Percentiles rank a stretch among this genome's conserved stretches.
These are phyloP conservation scores for Clohesyomyces aquaticus DNA, from an alignment of 495 filamentous ascomycete genomes.

Conservation along the genomic window DNA sequence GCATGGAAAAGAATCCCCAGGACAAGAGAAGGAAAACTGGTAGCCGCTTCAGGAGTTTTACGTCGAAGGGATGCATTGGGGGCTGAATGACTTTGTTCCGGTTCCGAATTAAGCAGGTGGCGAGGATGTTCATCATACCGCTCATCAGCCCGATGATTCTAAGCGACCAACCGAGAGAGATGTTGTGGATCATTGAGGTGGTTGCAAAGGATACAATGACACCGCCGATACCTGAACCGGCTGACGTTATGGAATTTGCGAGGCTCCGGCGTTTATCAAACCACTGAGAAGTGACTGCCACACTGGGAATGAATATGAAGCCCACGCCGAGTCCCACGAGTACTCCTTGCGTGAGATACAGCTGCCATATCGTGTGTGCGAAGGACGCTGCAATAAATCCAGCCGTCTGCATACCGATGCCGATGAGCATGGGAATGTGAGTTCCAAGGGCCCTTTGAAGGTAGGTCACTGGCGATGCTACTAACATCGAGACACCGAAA, in stretches of 20 bases:
- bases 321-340: slow-evolving; percentile 56
- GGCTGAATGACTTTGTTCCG: slow-evolving; percentile 30
- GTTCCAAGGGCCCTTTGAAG: slow-evolving; percentile 59
- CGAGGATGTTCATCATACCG: slow-evolving; percentile 20
- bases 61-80: slow-evolving; percentile 24
- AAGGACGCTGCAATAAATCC: slow-evolving; percentile 70
- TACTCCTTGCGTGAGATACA: slow-evolving; percentile 61
- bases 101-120: slow-evolving; percentile 27
- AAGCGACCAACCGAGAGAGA: slow-evolving; percentile 35
- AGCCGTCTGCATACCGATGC: slow-evolving; percentile 61
- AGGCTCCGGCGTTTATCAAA: slow-evolving; percentile 56
- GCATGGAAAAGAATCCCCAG: slow-evolving; percentile 38
- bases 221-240: slow-evolving; percentile 62
- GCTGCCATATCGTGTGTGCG: slow-evolving; percentile 69
- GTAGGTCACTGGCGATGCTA: slow-evolving; percentile 67
- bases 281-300: slow-evolving; percentile 57
- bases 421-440: slow-evolving; percentile 60
- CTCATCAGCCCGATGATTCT: slow-evolving; percentile 31
- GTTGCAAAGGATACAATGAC: slow-evolving; percentile 56
- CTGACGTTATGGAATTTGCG: slow-evolving; percentile 57
- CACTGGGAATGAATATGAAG: slow-evolving; percentile 54
- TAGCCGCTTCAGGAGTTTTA: slow-evolving; percentile 10
- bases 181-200: slow-evolving; percentile 46
- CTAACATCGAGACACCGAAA: slow-evolving; percentile 65
- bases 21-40: slow-evolving; percentile 28